Evolutionary conservation across 2,329 filamentous ascomycete genomes (phyloP).

Genomic region (Neocucurbitaria cava): DNA sequence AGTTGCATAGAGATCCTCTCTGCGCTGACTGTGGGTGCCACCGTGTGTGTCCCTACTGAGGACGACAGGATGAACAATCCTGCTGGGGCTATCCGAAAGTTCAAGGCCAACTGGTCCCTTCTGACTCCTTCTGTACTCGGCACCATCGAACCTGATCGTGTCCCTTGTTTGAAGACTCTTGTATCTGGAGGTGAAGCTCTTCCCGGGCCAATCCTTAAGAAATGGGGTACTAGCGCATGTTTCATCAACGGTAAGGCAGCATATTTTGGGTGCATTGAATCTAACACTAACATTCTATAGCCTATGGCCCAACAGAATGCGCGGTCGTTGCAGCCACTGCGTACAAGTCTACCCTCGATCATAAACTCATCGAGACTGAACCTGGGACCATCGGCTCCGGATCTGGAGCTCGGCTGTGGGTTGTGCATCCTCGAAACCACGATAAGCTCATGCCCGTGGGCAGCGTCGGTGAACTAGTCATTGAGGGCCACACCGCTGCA

Average conservation of each 20-base stretch:
- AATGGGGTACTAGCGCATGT: slow-evolving; percentile 52
- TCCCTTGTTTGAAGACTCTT: slow-evolving; percentile 53
- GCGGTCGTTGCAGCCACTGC: slow-evolving; percentile 35
- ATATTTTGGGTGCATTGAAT: background rate
- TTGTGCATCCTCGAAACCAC: slow-evolving; percentile 50
- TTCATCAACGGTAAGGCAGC: slow-evolving; percentile 54
- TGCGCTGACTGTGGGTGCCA: slow-evolving; percentile 58
- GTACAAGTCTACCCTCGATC: slow-evolving; percentile 32
- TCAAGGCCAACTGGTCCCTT: slow-evolving; percentile 38
- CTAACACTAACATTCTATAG: slow-evolving; percentile 13
- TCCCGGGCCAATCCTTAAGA: slow-evolving; percentile 50
- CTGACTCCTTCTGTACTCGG: slow-evolving; percentile 44
- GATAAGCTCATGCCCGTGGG: slow-evolving; percentile 44
- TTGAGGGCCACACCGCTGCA: slow-evolving; percentile 58
- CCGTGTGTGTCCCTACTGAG: slow-evolving; percentile 63
- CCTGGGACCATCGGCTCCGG: slow-evolving; percentile 40
- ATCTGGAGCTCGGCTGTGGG: slow-evolving; percentile 45
- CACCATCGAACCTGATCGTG: slow-evolving; percentile 50
- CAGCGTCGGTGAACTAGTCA: slow-evolving; percentile 38
- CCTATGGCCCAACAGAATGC: slow-evolving; percentile 44
- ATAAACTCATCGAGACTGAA: slow-evolving; percentile 35
- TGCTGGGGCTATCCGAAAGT: slow-evolving; percentile 50
- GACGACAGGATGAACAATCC: slow-evolving; percentile 61
- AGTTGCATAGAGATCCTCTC: slow-evolving; percentile 63
- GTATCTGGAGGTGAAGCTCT: slow-evolving; percentile 54